phyloP scores from a whole-genome alignment of 2,329 filamentous ascomycete genomes.

The Fusarium haematococcum region DNA sequence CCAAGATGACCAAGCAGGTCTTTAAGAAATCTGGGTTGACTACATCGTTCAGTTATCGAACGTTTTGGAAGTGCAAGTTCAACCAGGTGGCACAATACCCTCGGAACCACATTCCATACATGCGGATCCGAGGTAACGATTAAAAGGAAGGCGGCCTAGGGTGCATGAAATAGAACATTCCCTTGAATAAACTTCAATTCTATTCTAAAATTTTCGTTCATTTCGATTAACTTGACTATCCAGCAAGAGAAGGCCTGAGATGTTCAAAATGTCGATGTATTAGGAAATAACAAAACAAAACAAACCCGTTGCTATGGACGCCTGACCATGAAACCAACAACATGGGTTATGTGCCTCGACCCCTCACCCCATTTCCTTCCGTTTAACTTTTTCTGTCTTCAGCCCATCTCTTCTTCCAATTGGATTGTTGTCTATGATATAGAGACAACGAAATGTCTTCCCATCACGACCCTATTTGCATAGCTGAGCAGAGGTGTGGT shows the following conservation, averaged over 20 bases:
- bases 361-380: too few species aligned
- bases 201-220: not conserved
- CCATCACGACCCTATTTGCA: not conserved
- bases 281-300: too few species aligned
- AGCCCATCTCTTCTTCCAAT: too few species aligned
- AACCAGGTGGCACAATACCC: not conserved
- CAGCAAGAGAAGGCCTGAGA: too few species aligned
- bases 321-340: too few species aligned
- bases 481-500: not conserved
- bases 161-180: not conserved
- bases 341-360: too few species aligned
- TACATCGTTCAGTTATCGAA: not conserved
- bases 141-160: not conserved
- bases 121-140: not conserved
- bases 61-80: not conserved
- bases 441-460: too few species aligned
- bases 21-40: not conserved
- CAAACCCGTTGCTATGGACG: too few species aligned
- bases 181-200: not conserved
- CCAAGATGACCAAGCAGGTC: not conserved
- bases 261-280: too few species aligned
- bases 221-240: too few species aligned
- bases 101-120: not conserved
- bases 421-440: too few species aligned
- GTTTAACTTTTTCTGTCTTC: too few species aligned